phyloP scores from a whole-genome alignment of 805 yeast species.

The Tetrapisispora namnaoensis region DNA sequence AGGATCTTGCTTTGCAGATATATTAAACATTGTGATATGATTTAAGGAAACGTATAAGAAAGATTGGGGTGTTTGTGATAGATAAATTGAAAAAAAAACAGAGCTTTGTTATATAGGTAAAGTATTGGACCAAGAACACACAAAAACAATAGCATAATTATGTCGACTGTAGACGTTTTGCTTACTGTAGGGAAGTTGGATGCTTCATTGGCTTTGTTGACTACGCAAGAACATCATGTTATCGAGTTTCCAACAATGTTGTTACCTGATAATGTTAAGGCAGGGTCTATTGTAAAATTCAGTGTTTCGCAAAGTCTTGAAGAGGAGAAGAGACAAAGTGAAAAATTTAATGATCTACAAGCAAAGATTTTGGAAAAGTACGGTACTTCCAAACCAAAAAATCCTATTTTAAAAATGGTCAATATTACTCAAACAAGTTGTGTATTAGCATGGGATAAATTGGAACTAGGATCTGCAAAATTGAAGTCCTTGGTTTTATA shows the following conservation, averaged over 20 bases:
- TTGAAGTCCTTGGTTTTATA: constrained; percentile 67
- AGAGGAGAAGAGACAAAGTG: constrained; percentile 51
- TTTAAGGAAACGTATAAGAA: neutral
- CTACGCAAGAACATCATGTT: constrained; percentile 86
- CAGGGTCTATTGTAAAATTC: constrained; percentile 86
- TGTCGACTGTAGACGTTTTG: constrained; percentile 62
- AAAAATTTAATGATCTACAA: constrained; percentile 56
- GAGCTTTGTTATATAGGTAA: no score
- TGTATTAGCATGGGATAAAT: constrained; percentile 87
- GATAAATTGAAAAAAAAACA: no score
- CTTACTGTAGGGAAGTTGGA: constrained; percentile 93
- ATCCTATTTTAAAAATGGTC: constrained; percentile 57
- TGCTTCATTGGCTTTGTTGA: constrained; percentile 82
- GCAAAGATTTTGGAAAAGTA: constrained; percentile 60
- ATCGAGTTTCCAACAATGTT: constrained; percentile 95
- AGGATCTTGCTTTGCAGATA: neutral
- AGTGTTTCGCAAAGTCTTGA: constrained; percentile 68
- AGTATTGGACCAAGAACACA: no score
- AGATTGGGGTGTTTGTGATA: no score
- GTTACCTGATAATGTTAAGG: constrained; percentile 79
- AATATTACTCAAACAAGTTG: constrained; percentile 92
- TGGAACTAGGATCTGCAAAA: constrained; percentile 73
- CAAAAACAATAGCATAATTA: neutral
- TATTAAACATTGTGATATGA: neutral
- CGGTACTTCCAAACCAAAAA: constrained; percentile 61